phyloP scores from a whole-genome alignment of 352 stramenopile species.

The Elongisporangium prolatum region DNA sequence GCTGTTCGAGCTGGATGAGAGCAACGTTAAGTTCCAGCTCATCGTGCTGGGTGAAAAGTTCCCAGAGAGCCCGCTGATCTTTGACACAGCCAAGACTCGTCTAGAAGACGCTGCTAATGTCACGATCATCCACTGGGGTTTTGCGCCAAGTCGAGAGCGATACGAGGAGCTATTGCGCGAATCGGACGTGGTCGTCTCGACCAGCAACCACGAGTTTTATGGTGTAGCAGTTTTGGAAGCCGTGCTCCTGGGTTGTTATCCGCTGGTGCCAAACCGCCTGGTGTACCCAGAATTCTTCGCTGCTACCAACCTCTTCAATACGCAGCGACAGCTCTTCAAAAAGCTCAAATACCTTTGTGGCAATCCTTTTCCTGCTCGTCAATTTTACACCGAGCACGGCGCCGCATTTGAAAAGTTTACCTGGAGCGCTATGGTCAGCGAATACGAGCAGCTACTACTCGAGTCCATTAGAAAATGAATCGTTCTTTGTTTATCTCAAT shows the following conservation, averaged over 20 bases:
- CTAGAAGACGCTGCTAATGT: constrained; percentile 18
- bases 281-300: constrained; percentile 48
- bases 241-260: constrained; percentile 36
- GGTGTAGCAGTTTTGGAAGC: constrained; percentile 48
- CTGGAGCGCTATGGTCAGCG: constrained; percentile 16
- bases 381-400: constrained; percentile 8
- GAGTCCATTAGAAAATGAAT: neutral
- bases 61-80: constrained; percentile 19
- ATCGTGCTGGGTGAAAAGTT: constrained; percentile 44
- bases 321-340: constrained; percentile 37
- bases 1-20: constrained; percentile 26
- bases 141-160: constrained; percentile 14
- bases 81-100: constrained; percentile 16
- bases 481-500: neutral
- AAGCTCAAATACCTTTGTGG: constrained; percentile 34
- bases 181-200: constrained; percentile 48
- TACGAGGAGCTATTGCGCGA: constrained; percentile 33
- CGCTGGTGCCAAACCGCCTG: constrained; percentile 41
- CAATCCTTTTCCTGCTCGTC: constrained; percentile 16
- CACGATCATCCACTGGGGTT: constrained; percentile 36
- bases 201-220: constrained; percentile 53
- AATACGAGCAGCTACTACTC: constrained; percentile 21
- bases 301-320: constrained; percentile 31
- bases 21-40: constrained; percentile 18
- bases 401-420: constrained; percentile 22